Base-by-base conservation (phyloP, 2,329 filamentous ascomycete genomes). In the Blastomyces gilchristii region DNA sequence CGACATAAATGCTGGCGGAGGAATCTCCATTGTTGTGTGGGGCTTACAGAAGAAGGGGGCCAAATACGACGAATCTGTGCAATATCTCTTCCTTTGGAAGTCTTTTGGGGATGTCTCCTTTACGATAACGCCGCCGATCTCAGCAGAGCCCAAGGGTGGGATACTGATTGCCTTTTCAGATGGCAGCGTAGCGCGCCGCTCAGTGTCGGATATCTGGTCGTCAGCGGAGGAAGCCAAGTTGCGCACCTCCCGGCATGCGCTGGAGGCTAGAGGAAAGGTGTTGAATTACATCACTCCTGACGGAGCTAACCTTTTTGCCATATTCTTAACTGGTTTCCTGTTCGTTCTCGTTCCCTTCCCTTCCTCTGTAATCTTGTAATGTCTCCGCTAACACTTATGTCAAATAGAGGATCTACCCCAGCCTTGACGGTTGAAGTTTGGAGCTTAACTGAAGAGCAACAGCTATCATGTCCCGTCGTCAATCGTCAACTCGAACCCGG, bases 161-260 rank as follows among this genome's bases (percentile, higher is more conserved):
- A 25, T 61, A 37, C n/a, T 61, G 11, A 61, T 61, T n/a, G 47
- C 59, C 22, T 53, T 53, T 31, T 53, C 59, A 7, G 59, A 61
- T 31, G 59, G 59, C 1, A n/a, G 45, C 7, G 39, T 61, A 14
- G 37, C 34, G 11, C 59, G 59, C 31, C 43, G 59, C 28, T 53
- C 59, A 52, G 59, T 61, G 18, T 25, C 28, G n/a, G 47, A 61
- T 50, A 53, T 53, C 34, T 61, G 59, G 59, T 61, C 59, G 45
- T n/a, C 28, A 18, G 47, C 12, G 39, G 59, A 61, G n/a, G 59
- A 61, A 2, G 45, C 25, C 25, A 18, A 49, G 43, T 39, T 61
- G 34, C 59, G 25, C 8, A 41, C 5, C 11, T 61, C 59, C 47
- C 59, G 59, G 3, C 43, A 53, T 49, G 59, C 59, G 43, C 47